A percentile compares a stretch with the other conserved stretches of the same genome.
phyloP scores from a whole-genome alignment of 2,329 filamentous ascomycete species.

The Xylariales sp. region DNA sequence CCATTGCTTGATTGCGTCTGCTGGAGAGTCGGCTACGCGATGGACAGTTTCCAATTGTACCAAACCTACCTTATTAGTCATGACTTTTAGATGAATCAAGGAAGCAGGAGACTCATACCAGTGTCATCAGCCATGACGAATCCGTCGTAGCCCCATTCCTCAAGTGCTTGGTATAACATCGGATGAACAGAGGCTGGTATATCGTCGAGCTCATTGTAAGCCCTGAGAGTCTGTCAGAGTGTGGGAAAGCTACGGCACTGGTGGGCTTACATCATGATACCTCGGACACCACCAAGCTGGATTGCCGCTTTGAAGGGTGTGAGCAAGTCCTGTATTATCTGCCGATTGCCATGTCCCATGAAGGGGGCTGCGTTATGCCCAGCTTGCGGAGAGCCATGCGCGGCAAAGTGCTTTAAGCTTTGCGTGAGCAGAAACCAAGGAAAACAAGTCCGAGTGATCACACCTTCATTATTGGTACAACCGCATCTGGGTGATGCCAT shows the following conservation, averaged over 20 bases:
- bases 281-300: constrained; percentile 35
- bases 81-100: too few species aligned
- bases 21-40: constrained; percentile 31
- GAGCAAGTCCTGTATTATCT: constrained; percentile 37
- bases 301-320: constrained; percentile 38
- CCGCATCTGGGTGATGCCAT: constrained; percentile 36
- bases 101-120: too few species aligned
- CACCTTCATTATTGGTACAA: constrained; percentile 38
- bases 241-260: constrained; percentile 3
- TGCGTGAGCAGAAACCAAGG: neutral
- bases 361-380: constrained; percentile 39
- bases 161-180: constrained; percentile 31
- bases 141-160: constrained; percentile 35
- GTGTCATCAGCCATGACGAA: constrained; percentile 39
- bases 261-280: constrained; percentile 36
- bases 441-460: neutral
- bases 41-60: constrained; percentile 29
- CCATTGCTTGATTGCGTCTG: constrained; percentile 37
- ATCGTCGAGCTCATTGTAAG: constrained; percentile 37
- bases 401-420: constrained; percentile 34
- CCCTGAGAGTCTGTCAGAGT: constrained; percentile 16
- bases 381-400: constrained; percentile 36
- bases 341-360: constrained; percentile 37
- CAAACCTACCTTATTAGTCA: constrained; percentile 23
- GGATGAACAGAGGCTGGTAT: constrained; percentile 35